Base-by-base conservation (phyloP, 2,329 filamentous ascomycete species). In the Verticillium klebahnii region DNA sequence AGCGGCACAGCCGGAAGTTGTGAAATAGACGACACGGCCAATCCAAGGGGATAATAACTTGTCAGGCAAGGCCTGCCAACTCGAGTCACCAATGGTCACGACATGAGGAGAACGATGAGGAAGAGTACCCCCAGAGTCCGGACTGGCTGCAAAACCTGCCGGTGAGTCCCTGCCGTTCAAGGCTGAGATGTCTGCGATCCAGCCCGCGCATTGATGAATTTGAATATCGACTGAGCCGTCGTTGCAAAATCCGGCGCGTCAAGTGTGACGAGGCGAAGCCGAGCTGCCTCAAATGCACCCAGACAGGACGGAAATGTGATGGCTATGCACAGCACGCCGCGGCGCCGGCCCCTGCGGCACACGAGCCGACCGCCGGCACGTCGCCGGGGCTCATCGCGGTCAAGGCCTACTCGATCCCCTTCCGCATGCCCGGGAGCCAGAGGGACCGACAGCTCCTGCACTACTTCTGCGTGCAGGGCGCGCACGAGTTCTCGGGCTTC, bases 221-320 rank as follows among this genome's bases (percentile, higher is more conserved):
- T 6, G 29, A 29, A 29, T 29, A 29, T 29, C 29, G 29, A 4
- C 29, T 29, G 5, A 29, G 29, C 1, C 29, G 5, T 29, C 29
- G 5, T 6, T 29, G 5, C 61, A 84, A 82, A 69, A 77, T 81
- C 52, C 80, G 83, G 59, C 81, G 81, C 61, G 78, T 85, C 56
- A 85, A 85, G 70, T 86, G 83, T 69, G 83, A 85, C 64, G 83
- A 85, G 70, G 72, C 71, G 15, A 84, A 81, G 60, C 83, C 83
- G 1, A 72, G 70, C 45, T 87, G 84, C 66, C 70, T 77, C 40
- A 78, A 81, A 62, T 86, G 84, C 67, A 77, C 77, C 29, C 80
- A 77, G 61, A 85, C 82, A 2, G 82, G 83, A n/a, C 78, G 84
- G 58, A 78, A 76, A 65, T 86, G 84, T 67, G 83, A 85, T 67